These are phyloP conservation scores for Naganishia kalamii DNA, from an alignment of 768 basidiomycete genomes.

Conservation along the genomic window DNA sequence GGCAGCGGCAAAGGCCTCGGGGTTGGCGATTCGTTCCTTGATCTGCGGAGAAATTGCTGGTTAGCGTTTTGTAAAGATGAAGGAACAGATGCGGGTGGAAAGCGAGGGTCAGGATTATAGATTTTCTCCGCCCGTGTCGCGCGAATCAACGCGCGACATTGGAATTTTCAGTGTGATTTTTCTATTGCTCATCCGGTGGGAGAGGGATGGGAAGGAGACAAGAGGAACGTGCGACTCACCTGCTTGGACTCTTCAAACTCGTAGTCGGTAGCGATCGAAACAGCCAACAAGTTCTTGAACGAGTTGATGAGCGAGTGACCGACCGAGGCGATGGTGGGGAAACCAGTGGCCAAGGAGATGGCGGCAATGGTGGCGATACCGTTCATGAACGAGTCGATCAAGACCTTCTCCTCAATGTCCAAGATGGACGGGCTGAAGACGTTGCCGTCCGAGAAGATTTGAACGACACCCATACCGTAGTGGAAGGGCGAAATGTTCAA, in stretches of 20 bases:
- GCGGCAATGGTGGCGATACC: slow-evolving; percentile 93
- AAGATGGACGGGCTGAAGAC: slow-evolving; percentile 82
- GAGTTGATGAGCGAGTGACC: slow-evolving; percentile 93
- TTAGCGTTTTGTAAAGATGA: slow-evolving; percentile 23
- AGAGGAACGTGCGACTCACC: slow-evolving; percentile 53
- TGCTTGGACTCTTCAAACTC: slow-evolving; percentile 88
- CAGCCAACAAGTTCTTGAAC: slow-evolving; percentile 94
- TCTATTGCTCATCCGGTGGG: slow-evolving; percentile 43
- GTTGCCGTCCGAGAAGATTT: slow-evolving; percentile 92
- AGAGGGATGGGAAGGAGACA: slow-evolving; percentile 29
- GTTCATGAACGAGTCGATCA: slow-evolving; percentile 82
- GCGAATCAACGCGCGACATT: slow-evolving; percentile 46
- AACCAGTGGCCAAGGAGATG: slow-evolving; percentile 90
- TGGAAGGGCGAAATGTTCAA: slow-evolving; percentile 99
- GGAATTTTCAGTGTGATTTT: slow-evolving; percentile 77
- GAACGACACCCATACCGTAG: slow-evolving; percentile 96
- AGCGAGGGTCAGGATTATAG: slow-evolving; percentile 37
- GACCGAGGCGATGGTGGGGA: slow-evolving; percentile 92
- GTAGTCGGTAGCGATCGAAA: slow-evolving; percentile 87
- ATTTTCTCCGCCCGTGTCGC: slow-evolving; percentile 19
- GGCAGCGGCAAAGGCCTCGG: slow-evolving; percentile 88
- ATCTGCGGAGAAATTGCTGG: slow-evolving; percentile 53
- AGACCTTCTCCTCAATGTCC: slow-evolving; percentile 84
- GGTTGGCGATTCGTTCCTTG: slow-evolving; percentile 96
- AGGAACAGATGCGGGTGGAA: slow-evolving; percentile 10